Conservation (phyloP, 2,329 filamentous ascomycete genomes). For the Pseudocercospora vitis region DNA sequence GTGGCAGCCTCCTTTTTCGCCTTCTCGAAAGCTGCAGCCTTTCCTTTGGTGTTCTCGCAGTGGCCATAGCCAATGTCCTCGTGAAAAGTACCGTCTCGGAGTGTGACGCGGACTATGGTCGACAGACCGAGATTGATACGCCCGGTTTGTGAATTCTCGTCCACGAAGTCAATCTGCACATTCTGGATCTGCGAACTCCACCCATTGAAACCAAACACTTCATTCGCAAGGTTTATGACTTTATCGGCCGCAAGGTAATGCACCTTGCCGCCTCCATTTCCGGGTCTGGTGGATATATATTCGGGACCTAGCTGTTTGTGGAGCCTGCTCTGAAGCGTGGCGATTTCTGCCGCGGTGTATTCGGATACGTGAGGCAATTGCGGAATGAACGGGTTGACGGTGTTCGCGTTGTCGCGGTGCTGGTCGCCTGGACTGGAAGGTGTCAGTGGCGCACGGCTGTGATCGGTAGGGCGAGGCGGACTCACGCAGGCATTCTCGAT, state of each 20-base stretch:
- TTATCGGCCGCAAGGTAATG: constrained; percentile 97
- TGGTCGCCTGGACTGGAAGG: constrained; percentile 39
- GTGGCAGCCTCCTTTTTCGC: constrained; percentile 98
- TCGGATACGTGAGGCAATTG: constrained; percentile 65
- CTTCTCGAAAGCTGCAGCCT: constrained; percentile 95
- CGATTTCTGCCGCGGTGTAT: constrained; percentile 88
- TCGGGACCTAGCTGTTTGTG: constrained; percentile 95
- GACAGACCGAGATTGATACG: constrained; percentile 84
- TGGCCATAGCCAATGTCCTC: constrained; percentile 97
- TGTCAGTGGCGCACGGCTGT: constrained; percentile 23
- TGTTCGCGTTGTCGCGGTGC: constrained; percentile 41
- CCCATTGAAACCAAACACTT: constrained; percentile 95
- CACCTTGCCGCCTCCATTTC: constrained; percentile 79
- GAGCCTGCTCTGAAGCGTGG: constrained; percentile 78
- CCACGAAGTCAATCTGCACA: constrained; percentile 92
- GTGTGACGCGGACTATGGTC: constrained; percentile 84
- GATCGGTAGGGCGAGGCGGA: no score
- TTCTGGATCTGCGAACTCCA: constrained; percentile 97
- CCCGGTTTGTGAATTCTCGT: constrained; percentile 74
- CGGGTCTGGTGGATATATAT: constrained; percentile 84
- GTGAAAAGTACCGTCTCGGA: constrained; percentile 93
- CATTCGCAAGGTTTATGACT: constrained; percentile 90
- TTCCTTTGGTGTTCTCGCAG: constrained; percentile 93
- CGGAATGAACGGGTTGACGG: constrained; percentile 79
- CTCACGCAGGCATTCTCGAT: constrained; percentile 36